phyloP scores from a whole-genome alignment of 805 yeast genomes.

The Clavispora fructus region DNA sequence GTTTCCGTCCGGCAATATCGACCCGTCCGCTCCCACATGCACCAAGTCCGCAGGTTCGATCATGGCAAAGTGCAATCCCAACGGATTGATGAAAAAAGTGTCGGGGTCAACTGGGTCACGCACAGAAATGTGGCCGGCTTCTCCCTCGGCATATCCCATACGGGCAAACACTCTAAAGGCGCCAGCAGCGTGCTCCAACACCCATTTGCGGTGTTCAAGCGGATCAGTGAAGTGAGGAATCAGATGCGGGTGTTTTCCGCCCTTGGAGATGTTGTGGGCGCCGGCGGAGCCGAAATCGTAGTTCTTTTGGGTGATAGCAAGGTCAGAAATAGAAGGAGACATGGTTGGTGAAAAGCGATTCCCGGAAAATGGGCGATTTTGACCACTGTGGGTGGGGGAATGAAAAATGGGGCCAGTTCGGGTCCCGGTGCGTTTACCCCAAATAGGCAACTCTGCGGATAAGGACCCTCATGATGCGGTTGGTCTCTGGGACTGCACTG shows the following conservation, averaged over 20 bases:
- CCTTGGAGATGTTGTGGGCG: constrained; percentile 10
- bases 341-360: neutral
- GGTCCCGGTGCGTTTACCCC: neutral
- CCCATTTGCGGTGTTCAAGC: constrained; percentile 5
- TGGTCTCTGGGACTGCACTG: too few relatives aligned
- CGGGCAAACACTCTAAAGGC: constrained; percentile 10
- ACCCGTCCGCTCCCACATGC: constrained; percentile 4
- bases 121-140: constrained; percentile 9
- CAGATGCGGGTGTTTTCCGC: constrained; percentile 4
- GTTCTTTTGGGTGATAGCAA: constrained; percentile 1
- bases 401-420: too few relatives aligned
- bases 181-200: constrained; percentile 4
- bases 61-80: constrained; percentile 9
- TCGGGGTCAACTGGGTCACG: constrained; percentile 10
- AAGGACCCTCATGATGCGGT: neutral
- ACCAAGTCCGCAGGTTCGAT: constrained; percentile 7
- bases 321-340: neutral
- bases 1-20: constrained; percentile 6
- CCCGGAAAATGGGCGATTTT: too few relatives aligned
- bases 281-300: constrained; percentile 4
- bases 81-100: constrained; percentile 10
- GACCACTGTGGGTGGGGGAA: too few relatives aligned
- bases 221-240: constrained; percentile 5
- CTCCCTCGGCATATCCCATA: constrained; percentile 7
- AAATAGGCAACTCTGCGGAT: neutral